Evolutionary conservation across 208 protist genomes (phyloP), one percentile per base, ranked within the genome.

Genomic region (Trypanosoma avium): DNA sequence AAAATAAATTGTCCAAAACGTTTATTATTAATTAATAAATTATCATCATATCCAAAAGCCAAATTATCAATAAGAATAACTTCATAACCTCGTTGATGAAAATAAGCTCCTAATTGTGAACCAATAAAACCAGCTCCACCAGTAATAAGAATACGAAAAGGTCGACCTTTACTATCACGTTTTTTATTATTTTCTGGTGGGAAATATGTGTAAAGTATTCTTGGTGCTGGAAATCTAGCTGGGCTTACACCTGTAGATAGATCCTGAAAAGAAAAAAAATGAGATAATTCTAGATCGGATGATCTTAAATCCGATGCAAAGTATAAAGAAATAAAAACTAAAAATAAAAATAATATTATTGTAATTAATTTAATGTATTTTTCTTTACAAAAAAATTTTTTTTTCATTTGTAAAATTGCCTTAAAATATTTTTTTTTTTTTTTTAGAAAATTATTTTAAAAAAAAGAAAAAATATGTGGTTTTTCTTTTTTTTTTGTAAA

Each of bases 31-130:
- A 33, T 12, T 13, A 49, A 4, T 30, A 60, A 26, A 8, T 60
- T 60, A 32, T 60, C 54, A 4, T 22, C 29, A 30, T 60, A 45
- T n/a, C 54, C 54, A 48, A 60, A 60, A 1, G 24, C 40, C 24
- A 60, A 46, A 32, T 60, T 60, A 30, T 60, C 54, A 10, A 60
- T n/a, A 32, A 60, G 32, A 45, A 32, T 60, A 4, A 60, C 54
- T 32, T 45, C 32, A 48, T 60, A 60, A 21, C 54, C 54, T 38
- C 22, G 36, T 17, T 26, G 36, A 17, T 60, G 54, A 4, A 60
- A 32, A 32, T 60, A 27, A 19, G 21, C 22, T 15, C 54, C 54
- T 4, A 38, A n/a, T 30, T 60, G 54, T 48, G 54, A 45, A 30
- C 54, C 54, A 45, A 60, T 45, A 48, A 60, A 60, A 8, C 54